Evolutionary conservation across 2,329 filamentous ascomycete species (phyloP).

Genomic region (Coniochaeta sp.): DNA sequence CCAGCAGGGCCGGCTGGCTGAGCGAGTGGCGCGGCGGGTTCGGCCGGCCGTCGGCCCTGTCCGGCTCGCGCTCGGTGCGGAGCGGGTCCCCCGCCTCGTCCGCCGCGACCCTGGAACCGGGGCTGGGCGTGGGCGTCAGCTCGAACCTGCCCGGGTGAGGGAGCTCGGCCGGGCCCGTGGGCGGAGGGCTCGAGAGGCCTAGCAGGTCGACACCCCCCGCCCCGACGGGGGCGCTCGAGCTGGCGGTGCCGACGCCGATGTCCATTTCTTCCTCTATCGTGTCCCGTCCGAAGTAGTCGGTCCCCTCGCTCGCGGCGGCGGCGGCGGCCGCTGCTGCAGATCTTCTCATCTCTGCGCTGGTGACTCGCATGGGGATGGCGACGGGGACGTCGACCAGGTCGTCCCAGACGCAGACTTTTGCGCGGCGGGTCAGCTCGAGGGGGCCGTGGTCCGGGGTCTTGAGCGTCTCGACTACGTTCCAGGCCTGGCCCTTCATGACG

Average conservation of each 20-base stretch:
- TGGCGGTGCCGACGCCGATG: constrained; percentile 64
- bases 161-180: constrained; percentile 44
- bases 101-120: not conserved
- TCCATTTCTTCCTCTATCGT: constrained; percentile 80
- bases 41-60: constrained; percentile 6
- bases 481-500: constrained; percentile 98
- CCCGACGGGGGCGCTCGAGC: constrained; percentile 21
- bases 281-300: not conserved
- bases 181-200: constrained; percentile 51
- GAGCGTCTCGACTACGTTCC: constrained; percentile 97
- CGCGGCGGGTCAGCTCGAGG: constrained; percentile 81
- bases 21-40: constrained; percentile 11
- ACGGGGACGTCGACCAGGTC: constrained; percentile 94
- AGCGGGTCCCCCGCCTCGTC: not conserved
- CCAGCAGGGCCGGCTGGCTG: constrained; percentile 10
- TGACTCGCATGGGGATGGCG: constrained; percentile 78
- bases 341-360: constrained; percentile 76
- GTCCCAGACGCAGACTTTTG: constrained; percentile 95
- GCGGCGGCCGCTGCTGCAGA: constrained; percentile 26
- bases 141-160: constrained; percentile 73
- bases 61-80: too few relatives aligned
- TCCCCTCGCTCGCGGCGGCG: not conserved
- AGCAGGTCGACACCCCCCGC: constrained; percentile 56
- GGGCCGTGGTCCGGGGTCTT: constrained; percentile 91
- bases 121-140: constrained; percentile 34